These are phyloP conservation scores for Agrocybe pediades DNA, from an alignment of 768 basidiomycete species.

Conservation along the genomic window DNA sequence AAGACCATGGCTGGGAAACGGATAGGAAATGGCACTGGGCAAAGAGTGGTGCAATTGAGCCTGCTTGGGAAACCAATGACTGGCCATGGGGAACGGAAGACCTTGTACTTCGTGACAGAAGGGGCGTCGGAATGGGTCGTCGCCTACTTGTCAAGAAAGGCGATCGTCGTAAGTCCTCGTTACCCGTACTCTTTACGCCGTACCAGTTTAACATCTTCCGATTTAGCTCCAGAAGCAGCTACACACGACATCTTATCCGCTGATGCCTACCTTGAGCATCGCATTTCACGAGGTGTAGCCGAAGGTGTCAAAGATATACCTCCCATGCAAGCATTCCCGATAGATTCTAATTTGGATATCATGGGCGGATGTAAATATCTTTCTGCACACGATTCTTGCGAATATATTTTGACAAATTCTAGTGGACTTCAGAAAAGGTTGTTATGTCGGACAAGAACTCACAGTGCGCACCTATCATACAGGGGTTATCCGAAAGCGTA, in stretches of 20 bases:
- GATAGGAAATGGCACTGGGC: slow-evolving; percentile 50
- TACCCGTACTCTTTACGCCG: background rate
- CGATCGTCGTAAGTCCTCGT: slow-evolving; percentile 62
- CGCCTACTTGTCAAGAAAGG: slow-evolving; percentile 73
- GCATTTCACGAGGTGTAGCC: slow-evolving; percentile 82
- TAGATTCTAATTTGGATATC: slow-evolving; percentile 92
- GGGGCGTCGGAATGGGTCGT: slow-evolving; percentile 79
- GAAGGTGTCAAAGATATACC: slow-evolving; percentile 81
- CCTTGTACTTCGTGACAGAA: slow-evolving; percentile 57
- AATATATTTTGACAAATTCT: slow-evolving; percentile 8
- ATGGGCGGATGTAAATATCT: slow-evolving; percentile 87
- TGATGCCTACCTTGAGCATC: slow-evolving; percentile 74
- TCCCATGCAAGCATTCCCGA: slow-evolving; percentile 81
- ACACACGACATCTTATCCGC: slow-evolving; percentile 54
- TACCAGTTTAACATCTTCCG: background rate
- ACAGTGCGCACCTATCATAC: slow-evolving; percentile 97
- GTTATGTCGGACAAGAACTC: slow-evolving; percentile 96
- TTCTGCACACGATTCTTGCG: background rate
- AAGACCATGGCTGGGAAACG: slow-evolving; percentile 31
- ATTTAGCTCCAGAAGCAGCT: slow-evolving; percentile 51
- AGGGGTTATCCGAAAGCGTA: slow-evolving; percentile 87
- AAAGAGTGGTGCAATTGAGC: slow-evolving; percentile 76
- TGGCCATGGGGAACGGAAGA: slow-evolving; percentile 67
- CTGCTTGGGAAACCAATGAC: slow-evolving; percentile 56
- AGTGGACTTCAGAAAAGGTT: slow-evolving; percentile 97